Evolutionary conservation across 495 filamentous ascomycete genomes (phyloP).

Genomic region (Aspergillus ellipticus): DNA sequence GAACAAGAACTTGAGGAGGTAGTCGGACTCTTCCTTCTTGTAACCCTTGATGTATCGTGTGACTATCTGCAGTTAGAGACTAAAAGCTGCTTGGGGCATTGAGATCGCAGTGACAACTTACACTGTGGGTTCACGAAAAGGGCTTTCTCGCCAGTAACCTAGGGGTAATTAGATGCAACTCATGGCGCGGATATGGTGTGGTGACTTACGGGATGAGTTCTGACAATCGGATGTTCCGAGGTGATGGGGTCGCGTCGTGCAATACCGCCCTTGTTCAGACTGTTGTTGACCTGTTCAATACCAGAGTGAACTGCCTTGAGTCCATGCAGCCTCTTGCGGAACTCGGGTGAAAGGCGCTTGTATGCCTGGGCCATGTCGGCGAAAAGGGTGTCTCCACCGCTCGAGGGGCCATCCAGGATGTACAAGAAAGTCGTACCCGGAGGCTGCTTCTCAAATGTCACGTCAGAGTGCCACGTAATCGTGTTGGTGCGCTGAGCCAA

Average conservation of each 20-base stretch:
- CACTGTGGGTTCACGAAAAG: slow-evolving; percentile 84
- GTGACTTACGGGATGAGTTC: slow-evolving; percentile 54
- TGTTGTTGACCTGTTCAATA: slow-evolving; percentile 48
- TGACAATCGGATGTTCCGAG: slow-evolving; percentile 56
- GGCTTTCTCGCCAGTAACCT: slow-evolving; percentile 66
- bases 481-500: slow-evolving; percentile 53
- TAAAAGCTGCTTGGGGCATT: not conserved
- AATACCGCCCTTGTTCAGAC: slow-evolving; percentile 46
- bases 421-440: slow-evolving; percentile 65
- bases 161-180: slow-evolving; percentile 27
- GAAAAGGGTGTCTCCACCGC: slow-evolving; percentile 65
- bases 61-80: slow-evolving; percentile 31
- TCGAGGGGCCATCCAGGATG: slow-evolving; percentile 54
- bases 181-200: slow-evolving; percentile 31
- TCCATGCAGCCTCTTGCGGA: slow-evolving; percentile 56
- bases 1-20: slow-evolving; percentile 62
- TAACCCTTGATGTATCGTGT: slow-evolving; percentile 60
- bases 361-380: slow-evolving; percentile 56
- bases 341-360: slow-evolving; percentile 51
- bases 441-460: slow-evolving; percentile 62
- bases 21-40: slow-evolving; percentile 66
- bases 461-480: slow-evolving; percentile 63
- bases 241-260: slow-evolving; percentile 52
- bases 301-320: slow-evolving; percentile 58
- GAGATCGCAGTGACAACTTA: slow-evolving; percentile 38